Conservation (phyloP, 2,329 filamentous ascomycete species). For the Fusarium protoensiforme region DNA sequence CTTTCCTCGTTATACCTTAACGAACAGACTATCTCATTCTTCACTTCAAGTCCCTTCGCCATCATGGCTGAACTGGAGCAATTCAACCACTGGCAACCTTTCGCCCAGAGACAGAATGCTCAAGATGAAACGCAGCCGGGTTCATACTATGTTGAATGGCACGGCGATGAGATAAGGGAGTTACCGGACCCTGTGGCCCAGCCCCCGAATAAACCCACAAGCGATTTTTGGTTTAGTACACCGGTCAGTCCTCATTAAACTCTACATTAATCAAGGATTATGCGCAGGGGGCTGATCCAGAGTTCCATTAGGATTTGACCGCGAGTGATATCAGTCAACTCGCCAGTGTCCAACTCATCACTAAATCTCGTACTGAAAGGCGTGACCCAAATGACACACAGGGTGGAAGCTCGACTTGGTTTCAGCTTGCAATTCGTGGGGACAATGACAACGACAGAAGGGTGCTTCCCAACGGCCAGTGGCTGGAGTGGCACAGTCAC, state of each 20-base stretch:
- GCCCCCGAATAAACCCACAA: too few relatives aligned
- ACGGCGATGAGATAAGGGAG: too few relatives aligned
- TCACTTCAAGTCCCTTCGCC: background rate
- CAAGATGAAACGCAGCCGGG: too few relatives aligned
- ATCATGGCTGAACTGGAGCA: too few relatives aligned
- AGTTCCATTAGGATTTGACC: background rate
- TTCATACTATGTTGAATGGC: too few relatives aligned
- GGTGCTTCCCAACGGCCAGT: background rate
- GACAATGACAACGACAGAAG: background rate
- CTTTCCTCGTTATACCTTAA: background rate
- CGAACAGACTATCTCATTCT: background rate
- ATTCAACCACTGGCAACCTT: too few relatives aligned
- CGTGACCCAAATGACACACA: accelerated
- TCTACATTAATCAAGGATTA: background rate
- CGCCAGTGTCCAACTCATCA: background rate
- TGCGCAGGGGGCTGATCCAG: background rate
- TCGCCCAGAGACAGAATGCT: too few relatives aligned
- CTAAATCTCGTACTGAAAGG: background rate
- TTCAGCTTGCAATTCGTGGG: background rate
- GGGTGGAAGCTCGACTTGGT: background rate
- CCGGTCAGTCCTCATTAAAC: background rate
- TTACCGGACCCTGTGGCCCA: too few relatives aligned
- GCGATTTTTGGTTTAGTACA: background rate
- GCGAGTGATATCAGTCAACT: background rate
- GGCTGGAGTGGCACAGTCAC: background rate